Percentiles rank a stretch among this genome's conserved stretches.
Evolutionary conservation across 768 basidiomycete species (phyloP).

Genomic region (Tricholoma flavovirens): DNA sequence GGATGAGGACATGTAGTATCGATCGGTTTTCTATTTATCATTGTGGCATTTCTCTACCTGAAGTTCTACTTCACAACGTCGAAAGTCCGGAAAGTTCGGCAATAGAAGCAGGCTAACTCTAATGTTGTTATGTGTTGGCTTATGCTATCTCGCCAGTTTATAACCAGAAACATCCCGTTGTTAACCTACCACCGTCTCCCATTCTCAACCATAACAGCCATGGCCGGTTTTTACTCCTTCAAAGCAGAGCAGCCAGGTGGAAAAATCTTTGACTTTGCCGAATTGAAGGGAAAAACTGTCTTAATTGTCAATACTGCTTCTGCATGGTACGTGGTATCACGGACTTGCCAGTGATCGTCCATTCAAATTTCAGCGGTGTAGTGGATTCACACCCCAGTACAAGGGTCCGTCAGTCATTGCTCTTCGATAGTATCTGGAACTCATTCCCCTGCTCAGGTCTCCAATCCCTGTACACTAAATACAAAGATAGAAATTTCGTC

Average conservation of each 20-base stretch:
- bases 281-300: constrained; percentile 73
- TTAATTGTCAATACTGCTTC: constrained; percentile 78
- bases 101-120: too few relatives aligned
- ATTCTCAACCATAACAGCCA: constrained; percentile 8
- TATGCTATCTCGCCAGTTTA: constrained; percentile 6
- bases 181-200: neutral
- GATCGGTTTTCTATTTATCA: too few relatives aligned
- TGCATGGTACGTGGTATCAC: constrained; percentile 46
- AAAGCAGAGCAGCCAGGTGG: constrained; percentile 58
- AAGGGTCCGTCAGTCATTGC: constrained; percentile 36
- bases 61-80: too few relatives aligned
- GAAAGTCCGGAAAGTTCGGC: too few relatives aligned
- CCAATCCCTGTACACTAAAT: constrained; percentile 74
- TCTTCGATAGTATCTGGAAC: neutral
- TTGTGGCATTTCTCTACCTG: too few relatives aligned
- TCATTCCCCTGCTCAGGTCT: constrained; percentile 43
- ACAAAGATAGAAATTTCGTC: constrained; percentile 68
- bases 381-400: constrained; percentile 84
- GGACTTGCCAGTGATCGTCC: neutral
- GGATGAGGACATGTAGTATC: too few relatives aligned
- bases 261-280: constrained; percentile 53
- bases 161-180: too few relatives aligned
- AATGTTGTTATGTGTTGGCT: too few relatives aligned
- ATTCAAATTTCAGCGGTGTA: constrained; percentile 18
- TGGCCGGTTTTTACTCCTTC: constrained; percentile 55